Percentiles rank a stretch among this genome's conserved stretches.
These are phyloP conservation scores for Solidago caesia DNA, from an alignment of 129 eudicot genomes.

Conservation along the genomic window DNA sequence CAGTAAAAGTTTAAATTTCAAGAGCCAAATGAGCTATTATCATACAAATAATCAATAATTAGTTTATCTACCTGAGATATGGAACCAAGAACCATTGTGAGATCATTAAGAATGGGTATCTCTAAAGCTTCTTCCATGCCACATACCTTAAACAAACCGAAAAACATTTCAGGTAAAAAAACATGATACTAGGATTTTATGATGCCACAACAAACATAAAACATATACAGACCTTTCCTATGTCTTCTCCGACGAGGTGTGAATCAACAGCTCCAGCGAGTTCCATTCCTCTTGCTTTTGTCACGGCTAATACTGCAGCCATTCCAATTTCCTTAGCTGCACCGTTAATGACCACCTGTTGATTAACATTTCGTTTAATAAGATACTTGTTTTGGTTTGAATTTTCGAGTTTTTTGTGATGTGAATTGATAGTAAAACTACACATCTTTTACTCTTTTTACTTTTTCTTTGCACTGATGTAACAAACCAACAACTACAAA, in stretches of 20 bases:
- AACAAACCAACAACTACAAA: too few relatives aligned
- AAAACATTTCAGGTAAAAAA: background rate
- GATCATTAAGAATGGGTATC: slow-evolving; percentile 75
- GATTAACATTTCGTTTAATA: too few relatives aligned
- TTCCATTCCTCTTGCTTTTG: slow-evolving; percentile 90
- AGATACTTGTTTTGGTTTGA: too few relatives aligned
- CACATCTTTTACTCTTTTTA: too few relatives aligned
- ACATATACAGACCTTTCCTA: slow-evolving; percentile 52
- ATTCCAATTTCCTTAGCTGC: slow-evolving; percentile 93
- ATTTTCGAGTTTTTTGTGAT: too few relatives aligned
- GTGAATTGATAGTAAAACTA: too few relatives aligned
- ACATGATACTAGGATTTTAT: background rate
- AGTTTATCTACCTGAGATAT: slow-evolving; percentile 73
- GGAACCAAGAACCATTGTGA: slow-evolving; percentile 87
- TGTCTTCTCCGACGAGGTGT: slow-evolving; percentile 73
- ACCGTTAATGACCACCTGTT: slow-evolving; percentile 73
- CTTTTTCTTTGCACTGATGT: too few relatives aligned
- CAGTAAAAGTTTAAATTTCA: slow-evolving; percentile 10
- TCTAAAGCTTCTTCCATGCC: slow-evolving; percentile 96
- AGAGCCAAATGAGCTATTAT: background rate
- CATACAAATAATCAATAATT: background rate
- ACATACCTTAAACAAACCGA: slow-evolving; percentile 46
- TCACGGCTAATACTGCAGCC: slow-evolving; percentile 86
- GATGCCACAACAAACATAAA: background rate
- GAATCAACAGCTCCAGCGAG: slow-evolving; percentile 84